Evolutionary conservation across 2,329 filamentous ascomycete species (phyloP).

Genomic region (Apiospora rasikravindrae): DNA sequence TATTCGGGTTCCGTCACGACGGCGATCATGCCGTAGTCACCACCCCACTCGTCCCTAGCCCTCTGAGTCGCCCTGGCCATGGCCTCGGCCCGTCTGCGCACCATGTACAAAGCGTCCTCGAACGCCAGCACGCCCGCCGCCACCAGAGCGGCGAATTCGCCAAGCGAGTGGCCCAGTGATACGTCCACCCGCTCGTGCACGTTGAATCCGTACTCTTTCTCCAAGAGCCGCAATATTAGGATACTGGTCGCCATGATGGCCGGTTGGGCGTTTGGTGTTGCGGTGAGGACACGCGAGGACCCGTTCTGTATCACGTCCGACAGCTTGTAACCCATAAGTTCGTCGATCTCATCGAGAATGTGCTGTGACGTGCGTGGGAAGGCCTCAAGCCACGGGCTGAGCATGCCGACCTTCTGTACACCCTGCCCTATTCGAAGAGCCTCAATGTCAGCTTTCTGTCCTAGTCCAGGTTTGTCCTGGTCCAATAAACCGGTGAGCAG

Average conservation of each 20-base stretch:
- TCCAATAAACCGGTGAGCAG: neutral
- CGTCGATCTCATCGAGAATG: conserved; percentile 87
- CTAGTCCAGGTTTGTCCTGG: too few species aligned
- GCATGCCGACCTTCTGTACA: conserved; percentile 88
- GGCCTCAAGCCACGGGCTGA: conserved; percentile 81
- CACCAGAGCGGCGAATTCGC: conserved; percentile 90
- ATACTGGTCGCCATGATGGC: conserved; percentile 96
- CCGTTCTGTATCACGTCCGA: conserved; percentile 80
- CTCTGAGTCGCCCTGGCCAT: conserved; percentile 79
- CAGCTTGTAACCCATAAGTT: conserved; percentile 74
- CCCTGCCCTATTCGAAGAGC: conserved; percentile 69
- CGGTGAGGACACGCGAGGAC: conserved; percentile 76
- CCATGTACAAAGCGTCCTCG: conserved; percentile 76
- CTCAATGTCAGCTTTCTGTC: conserved; percentile 19
- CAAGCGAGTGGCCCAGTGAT: conserved; percentile 87
- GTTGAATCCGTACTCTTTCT: conserved; percentile 82
- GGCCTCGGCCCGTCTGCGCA: conserved; percentile 77
- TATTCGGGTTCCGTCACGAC: conserved; percentile 85
- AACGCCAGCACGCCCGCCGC: conserved; percentile 82
- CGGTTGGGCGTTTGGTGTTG: conserved; percentile 87
- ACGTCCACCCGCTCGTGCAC: conserved; percentile 76
- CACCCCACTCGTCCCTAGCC: conserved; percentile 70
- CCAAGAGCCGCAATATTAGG: conserved; percentile 84
- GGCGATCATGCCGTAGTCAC: conserved; percentile 93
- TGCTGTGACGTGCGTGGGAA: conserved; percentile 79